Evolutionary conservation across 192 early-diverging fungal genomes (phyloP).

Genomic region (Backusella westeae): DNA sequence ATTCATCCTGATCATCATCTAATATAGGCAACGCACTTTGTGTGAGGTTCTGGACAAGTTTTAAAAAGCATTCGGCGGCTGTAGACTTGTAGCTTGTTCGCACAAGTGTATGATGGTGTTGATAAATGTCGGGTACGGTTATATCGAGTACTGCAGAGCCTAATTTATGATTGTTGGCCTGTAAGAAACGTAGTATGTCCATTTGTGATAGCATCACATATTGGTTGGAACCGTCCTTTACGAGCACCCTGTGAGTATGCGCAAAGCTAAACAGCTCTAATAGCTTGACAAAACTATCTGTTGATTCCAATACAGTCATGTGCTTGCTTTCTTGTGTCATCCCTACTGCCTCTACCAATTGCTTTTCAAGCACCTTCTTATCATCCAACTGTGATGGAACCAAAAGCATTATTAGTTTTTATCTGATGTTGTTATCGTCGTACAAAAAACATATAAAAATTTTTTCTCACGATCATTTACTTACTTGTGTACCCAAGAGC

Average conservation of each 20-base stretch:
- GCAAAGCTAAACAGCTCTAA: conserved; percentile 9
- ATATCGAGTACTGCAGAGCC: conserved; percentile 43
- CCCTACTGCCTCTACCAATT: conserved; percentile 23
- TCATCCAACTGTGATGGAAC: neutral
- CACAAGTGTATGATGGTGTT: conserved; percentile 4
- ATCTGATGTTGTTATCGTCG: neutral
- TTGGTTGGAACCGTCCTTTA: conserved; percentile 20
- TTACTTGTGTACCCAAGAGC: conserved; percentile 38
- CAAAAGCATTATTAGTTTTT: neutral
- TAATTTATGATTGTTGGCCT: conserved; percentile 50
- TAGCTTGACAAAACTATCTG: conserved; percentile 3
- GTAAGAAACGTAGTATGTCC: conserved; percentile 49
- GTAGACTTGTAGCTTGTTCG: conserved; percentile 40
- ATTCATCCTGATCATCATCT: conserved; percentile 47
- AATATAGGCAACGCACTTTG: conserved; percentile 61
- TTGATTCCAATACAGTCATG: conserved; percentile 9
- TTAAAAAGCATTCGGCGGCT: conserved; percentile 43
- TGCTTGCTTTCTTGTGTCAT: conserved; percentile 16
- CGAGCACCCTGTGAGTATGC: conserved; percentile 49
- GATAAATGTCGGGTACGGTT: conserved; percentile 15
- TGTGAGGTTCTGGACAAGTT: conserved; percentile 41
- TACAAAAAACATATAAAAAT: neutral
- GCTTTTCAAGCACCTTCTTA: conserved; percentile 5
- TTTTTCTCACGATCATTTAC: conserved; percentile 22
- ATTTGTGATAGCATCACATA: conserved; percentile 50